Conservation (phyloP, 768 basidiomycete species). For the Phallus indusiatus region DNA sequence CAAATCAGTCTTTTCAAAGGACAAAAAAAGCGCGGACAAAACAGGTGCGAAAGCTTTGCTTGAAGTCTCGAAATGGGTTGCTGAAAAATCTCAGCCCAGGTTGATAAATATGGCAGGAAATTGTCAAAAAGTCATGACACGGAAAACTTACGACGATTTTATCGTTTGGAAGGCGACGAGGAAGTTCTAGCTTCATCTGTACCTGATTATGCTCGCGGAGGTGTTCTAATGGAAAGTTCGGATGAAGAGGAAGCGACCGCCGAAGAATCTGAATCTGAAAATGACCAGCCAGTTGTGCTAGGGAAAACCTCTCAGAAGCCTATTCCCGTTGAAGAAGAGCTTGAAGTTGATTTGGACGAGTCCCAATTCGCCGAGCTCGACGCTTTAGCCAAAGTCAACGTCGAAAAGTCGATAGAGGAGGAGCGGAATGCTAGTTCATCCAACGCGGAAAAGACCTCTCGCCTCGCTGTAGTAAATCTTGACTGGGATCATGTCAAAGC, state of each 20-base stretch:
- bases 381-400: slow-evolving; percentile 59
- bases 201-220: slow-evolving; percentile 86
- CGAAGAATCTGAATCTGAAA: slow-evolving; percentile 34
- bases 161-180: slow-evolving; percentile 52
- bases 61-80: neutral
- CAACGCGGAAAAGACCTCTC: slow-evolving; percentile 38
- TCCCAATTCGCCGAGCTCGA: slow-evolving; percentile 55
- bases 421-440: slow-evolving; percentile 26
- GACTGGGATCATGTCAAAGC: slow-evolving; percentile 98
- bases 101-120: slow-evolving; percentile 86
- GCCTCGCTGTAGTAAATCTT: slow-evolving; percentile 87
- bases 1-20: slow-evolving; percentile 59
- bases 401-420: slow-evolving; percentile 33
- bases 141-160: slow-evolving; percentile 73
- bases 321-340: slow-evolving; percentile 31
- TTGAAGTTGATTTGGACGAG: slow-evolving; percentile 76
- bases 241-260: slow-evolving; percentile 50
- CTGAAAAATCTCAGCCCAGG: slow-evolving; percentile 33
- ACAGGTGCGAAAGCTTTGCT: slow-evolving; percentile 16
- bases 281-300: slow-evolving; percentile 38
- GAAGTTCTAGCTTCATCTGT: slow-evolving; percentile 21
- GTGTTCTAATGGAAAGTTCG: slow-evolving; percentile 79
- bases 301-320: slow-evolving; percentile 38
- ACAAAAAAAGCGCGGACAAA: slow-evolving; percentile 28
- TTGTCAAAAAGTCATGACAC: slow-evolving; percentile 59